Base-by-base conservation (phyloP, 768 basidiomycete species). In the Ramaria sp. region DNA sequence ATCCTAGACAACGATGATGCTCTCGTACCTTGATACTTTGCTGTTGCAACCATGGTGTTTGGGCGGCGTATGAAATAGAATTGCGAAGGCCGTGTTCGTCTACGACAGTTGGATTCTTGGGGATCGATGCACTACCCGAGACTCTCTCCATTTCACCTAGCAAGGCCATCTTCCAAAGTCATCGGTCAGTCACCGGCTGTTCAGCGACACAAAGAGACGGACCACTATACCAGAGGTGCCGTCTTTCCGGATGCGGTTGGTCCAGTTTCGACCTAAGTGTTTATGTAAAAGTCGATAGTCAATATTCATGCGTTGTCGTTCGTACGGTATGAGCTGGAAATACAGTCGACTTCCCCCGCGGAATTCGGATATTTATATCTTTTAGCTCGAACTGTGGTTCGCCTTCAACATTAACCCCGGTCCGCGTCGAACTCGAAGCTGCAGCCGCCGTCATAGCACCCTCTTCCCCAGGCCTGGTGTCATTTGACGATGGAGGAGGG, bases 31-130 rank as follows among this genome's bases (percentile, higher is more conserved):
- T 81, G 67, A 91, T 88, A 0, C 86, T 84, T 47, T 83, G 81
- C 63, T 86, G 82, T 17, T 79, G 74, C 53, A 86, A 67, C 83
- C 83, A 87, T 0, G 83, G 82, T 1, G 80, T 77, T 63, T 91
- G 88, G 0, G 85, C 78, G 12, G 83, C 82, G 62, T 88, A 90
- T 0, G 86, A 83, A 11, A 89, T 77, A 1, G 79, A 65, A 53
- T 74, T 69, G 7, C 66, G 53, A 30, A 72, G 59, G 1, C 71
- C 70, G 20, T 67, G 59, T n/a, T 64, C 61, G 54, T n/a, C n/a
- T 73, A 68, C 27, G 63, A 64, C 2, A 56, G 54, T 7, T 62
- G 53, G 39, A 68, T 57, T 54, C 72, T 73, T 10, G 45, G 54
- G 34, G 47, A 10, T 7, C 17, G 6, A 33, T 6, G n/a, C 70